These are phyloP conservation scores for Hypholoma fasciculare DNA, from an alignment of 768 basidiomycete genomes.

Conservation along the genomic window DNA sequence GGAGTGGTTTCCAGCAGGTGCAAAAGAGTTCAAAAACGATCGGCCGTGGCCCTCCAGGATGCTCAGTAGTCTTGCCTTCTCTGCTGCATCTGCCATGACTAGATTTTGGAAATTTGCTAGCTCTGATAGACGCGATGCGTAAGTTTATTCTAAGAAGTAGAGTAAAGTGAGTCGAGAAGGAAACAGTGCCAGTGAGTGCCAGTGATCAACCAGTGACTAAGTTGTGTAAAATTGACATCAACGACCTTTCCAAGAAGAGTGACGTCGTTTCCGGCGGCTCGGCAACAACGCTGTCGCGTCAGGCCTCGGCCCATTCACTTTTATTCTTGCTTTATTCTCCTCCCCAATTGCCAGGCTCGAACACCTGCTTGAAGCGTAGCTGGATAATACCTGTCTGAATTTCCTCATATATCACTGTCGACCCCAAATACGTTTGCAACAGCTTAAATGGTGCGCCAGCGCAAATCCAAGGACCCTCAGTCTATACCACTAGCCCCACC, in stretches of 20 bases:
- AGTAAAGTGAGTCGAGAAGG: too few relatives aligned
- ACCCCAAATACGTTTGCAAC: too few relatives aligned
- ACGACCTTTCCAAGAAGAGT: neutral
- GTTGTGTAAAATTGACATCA: too few relatives aligned
- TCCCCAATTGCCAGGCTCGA: neutral
- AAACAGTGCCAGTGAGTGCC: too few relatives aligned
- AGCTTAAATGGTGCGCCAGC: constrained; percentile 25
- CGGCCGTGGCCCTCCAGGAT: constrained; percentile 49
- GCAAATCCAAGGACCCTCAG: constrained; percentile 16
- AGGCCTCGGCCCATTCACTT: neutral
- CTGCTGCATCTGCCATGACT: constrained; percentile 29
- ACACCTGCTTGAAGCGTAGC: too few relatives aligned
- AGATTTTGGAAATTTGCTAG: neutral
- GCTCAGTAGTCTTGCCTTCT: constrained; percentile 31
- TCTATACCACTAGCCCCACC: constrained; percentile 16
- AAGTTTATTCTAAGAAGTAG: too few relatives aligned
- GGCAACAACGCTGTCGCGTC: neutral
- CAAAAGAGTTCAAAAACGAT: constrained; percentile 45
- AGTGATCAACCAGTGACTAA: too few relatives aligned
- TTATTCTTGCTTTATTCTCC: neutral
- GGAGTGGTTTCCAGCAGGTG: constrained; percentile 15
- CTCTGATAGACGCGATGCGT: too few relatives aligned
- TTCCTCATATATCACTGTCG: too few relatives aligned
- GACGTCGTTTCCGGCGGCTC: constrained; percentile 1
- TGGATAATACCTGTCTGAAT: too few relatives aligned